Percentiles rank a stretch among this genome's conserved stretches.
Conservation (phyloP, 2,329 filamentous ascomycete species). For the Zymoseptoria brevis region DNA sequence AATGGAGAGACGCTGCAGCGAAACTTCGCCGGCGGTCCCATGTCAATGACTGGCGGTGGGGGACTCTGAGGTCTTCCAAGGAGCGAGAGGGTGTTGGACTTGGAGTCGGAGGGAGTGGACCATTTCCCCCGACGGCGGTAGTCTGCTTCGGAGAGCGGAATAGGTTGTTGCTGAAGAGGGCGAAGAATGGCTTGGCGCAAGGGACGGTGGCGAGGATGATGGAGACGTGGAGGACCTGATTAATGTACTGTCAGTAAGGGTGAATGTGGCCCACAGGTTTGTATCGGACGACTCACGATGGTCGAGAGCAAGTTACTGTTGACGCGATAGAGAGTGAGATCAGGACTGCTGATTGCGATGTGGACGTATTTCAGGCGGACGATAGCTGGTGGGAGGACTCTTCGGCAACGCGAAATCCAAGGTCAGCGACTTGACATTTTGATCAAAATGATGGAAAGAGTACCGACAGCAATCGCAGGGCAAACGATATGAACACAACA, state of each 20-base stretch:
- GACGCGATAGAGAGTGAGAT: constrained; percentile 14
- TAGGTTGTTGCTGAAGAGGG: constrained; percentile 7
- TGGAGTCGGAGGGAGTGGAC: background rate
- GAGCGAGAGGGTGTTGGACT: background rate
- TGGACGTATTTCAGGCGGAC: constrained; percentile 14
- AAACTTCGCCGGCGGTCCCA: background rate
- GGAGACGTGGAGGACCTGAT: constrained; percentile 19
- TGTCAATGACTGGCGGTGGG: background rate
- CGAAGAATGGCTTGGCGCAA: constrained; percentile 26
- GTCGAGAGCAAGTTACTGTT: constrained; percentile 17
- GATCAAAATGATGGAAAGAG: too few species aligned
- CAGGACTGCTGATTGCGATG: constrained; percentile 6
- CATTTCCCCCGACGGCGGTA: background rate
- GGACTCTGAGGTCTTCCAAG: background rate
- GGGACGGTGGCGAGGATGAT: constrained; percentile 25
- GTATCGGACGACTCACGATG: constrained; percentile 5
- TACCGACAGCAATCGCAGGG: constrained; percentile 19
- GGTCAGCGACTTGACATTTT: too few species aligned
- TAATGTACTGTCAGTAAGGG: background rate
- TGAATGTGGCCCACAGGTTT: background rate
- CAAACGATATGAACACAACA: constrained; percentile 19
- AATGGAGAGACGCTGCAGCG: too few species aligned
- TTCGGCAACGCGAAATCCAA: too few species aligned
- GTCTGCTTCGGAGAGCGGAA: background rate
- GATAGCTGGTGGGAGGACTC: constrained; percentile 15